Percentiles rank a stretch among this genome's conserved stretches.
phyloP scores from a whole-genome alignment of 208 protist species.

The Wallacemonas sp. region DNA sequence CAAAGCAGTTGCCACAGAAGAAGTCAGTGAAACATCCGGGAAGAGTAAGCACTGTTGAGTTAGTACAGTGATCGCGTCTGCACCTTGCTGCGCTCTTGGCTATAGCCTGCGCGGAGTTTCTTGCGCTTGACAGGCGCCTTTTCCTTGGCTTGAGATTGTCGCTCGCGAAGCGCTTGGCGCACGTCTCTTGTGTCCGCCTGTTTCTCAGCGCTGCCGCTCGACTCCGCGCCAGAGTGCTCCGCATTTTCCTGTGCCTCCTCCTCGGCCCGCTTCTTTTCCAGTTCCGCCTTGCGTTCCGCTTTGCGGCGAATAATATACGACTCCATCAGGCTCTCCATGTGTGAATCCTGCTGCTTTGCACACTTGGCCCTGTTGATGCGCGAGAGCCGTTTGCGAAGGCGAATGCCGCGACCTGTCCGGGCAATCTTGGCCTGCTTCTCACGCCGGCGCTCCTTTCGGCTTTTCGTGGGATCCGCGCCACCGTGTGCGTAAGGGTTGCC shows the following conservation, averaged over 20 bases:
- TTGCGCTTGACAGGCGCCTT: conserved; percentile 9
- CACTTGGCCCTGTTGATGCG: conserved; percentile 55
- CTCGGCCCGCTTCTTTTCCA: conserved; percentile 23
- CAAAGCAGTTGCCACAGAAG: too few species aligned
- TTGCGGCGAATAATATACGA: conserved; percentile 79
- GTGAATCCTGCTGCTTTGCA: conserved; percentile 56
- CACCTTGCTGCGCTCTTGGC: conserved; percentile 26
- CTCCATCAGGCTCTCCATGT: conserved; percentile 87
- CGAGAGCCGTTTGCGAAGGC: conserved; percentile 55
- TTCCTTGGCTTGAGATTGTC: conserved; percentile 1
- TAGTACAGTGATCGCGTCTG: conserved; percentile 59
- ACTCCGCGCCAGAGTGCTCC: not conserved
- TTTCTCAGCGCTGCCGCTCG: not conserved
- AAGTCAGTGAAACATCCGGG: too few species aligned
- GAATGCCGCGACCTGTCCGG: conserved; percentile 57
- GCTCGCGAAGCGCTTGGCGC: conserved; percentile 1
- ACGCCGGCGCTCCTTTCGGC: conserved; percentile 56
- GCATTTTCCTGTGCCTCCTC: conserved; percentile 7
- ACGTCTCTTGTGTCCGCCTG: conserved; percentile 11
- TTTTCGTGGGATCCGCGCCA: conserved; percentile 83
- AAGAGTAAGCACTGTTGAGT: too few species aligned
- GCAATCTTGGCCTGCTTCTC: conserved; percentile 65
- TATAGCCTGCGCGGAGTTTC: conserved; percentile 7
- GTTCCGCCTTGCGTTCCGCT: conserved; percentile 63
- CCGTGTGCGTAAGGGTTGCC: conserved; percentile 64